Evolutionary conservation across 1,139 yeast species (phyloP).

Genomic region (Chernovozyma sophiae-reginae): DNA sequence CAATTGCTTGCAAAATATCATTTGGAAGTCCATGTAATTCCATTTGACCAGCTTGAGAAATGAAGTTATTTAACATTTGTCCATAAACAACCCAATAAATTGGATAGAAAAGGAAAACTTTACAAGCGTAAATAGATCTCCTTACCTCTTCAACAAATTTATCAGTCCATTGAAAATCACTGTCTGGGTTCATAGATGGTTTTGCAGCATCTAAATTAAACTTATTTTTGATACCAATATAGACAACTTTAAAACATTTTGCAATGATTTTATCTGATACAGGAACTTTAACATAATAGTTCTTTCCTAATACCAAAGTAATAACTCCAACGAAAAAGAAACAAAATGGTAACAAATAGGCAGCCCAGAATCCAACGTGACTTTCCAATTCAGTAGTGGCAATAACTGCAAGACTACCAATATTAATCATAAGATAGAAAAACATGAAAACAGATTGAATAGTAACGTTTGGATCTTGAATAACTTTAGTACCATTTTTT

Average conservation of each 20-base stretch:
- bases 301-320: conserved; percentile 54
- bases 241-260: conserved; percentile 48
- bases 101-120: conserved; percentile 59
- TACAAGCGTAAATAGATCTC: conserved; percentile 58
- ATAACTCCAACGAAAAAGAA: conserved; percentile 60
- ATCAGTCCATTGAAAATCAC: conserved; percentile 53
- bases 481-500: conserved; percentile 35
- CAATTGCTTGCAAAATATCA: conserved; percentile 60
- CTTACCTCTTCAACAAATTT: conserved; percentile 59
- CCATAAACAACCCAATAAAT: conserved; percentile 67
- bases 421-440: conserved; percentile 40
- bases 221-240: conserved; percentile 44
- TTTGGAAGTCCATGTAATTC: conserved; percentile 61
- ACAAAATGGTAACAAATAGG: conserved; percentile 55
- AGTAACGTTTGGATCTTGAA: conserved; percentile 39
- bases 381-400: conserved; percentile 40
- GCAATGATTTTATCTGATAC: conserved; percentile 62
- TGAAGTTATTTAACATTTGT: conserved; percentile 62
- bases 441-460: conserved; percentile 41
- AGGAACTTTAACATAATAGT: conserved; percentile 55
- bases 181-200: conserved; percentile 46
- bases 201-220: conserved; percentile 52
- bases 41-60: conserved; percentile 65
- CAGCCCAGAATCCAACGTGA: conserved; percentile 41
- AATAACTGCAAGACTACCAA: conserved; percentile 38